phyloP scores from a whole-genome alignment of 2,329 filamentous ascomycete genomes.

The Rhytidhysteron rufulum region DNA sequence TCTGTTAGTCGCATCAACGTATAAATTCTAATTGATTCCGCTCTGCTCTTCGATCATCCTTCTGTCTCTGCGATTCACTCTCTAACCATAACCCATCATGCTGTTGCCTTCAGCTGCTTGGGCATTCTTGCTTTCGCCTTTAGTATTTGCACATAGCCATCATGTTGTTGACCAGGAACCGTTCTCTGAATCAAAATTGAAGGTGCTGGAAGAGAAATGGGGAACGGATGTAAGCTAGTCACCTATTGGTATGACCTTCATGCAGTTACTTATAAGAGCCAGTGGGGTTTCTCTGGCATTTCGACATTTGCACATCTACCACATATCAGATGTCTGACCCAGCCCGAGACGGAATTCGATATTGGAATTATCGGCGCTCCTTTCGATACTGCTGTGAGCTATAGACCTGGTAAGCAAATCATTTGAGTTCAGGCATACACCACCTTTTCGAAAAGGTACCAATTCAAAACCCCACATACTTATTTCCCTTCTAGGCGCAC shows the following conservation, averaged over 20 bases:
- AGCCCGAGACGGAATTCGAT: conserved; percentile 42
- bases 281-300: conserved; percentile 70
- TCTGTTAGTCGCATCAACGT: conserved; percentile 2
- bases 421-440: background rate
- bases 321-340: conserved; percentile 46
- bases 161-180: conserved; percentile 23
- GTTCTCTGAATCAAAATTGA: conserved; percentile 26
- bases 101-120: conserved; percentile 1
- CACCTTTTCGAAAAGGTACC: background rate
- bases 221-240: conserved; percentile 34
- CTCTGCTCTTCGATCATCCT: background rate
- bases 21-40: conserved; percentile 1
- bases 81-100: background rate
- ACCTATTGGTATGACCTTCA: background rate
- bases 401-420: conserved; percentile 35
- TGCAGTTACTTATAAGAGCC: conserved; percentile 19
- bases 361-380: conserved; percentile 49
- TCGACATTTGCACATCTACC: conserved; percentile 50
- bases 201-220: conserved; percentile 38
- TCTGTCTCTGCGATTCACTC: background rate
- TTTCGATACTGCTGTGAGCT: conserved; percentile 49
- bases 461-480: background rate
- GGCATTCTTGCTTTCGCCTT: conserved; percentile 10
- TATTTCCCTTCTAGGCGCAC: conserved; percentile 38
- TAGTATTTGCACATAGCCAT: conserved; percentile 23